A percentile compares a stretch with the other conserved stretches of the same genome.
phyloP scores from a whole-genome alignment of 1,284 basidiomycete genomes.

The Caloboletus firmus region DNA sequence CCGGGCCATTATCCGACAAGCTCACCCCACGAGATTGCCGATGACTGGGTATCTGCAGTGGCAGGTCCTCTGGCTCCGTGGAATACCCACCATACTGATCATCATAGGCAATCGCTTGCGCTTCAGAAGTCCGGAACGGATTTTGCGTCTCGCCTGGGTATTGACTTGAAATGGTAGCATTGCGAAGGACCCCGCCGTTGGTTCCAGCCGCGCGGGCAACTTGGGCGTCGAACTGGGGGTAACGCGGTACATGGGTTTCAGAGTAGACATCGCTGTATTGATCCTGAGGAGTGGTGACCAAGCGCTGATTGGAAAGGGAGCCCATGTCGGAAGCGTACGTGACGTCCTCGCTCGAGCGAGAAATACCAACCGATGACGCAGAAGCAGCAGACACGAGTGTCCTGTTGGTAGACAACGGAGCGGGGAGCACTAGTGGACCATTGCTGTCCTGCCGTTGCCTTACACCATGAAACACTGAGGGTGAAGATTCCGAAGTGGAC shows the following conservation, averaged over 20 bases:
- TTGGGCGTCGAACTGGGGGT: slow-evolving; percentile 42
- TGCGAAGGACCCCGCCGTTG: slow-evolving; percentile 44
- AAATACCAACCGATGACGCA: slow-evolving; percentile 54
- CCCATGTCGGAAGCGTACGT: slow-evolving; percentile 52
- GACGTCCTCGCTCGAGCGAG: slow-evolving; percentile 65
- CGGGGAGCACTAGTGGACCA: slow-evolving; percentile 67
- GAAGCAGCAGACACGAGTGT: slow-evolving; percentile 45
- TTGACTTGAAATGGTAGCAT: slow-evolving; percentile 38
- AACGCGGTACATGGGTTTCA: slow-evolving; percentile 28
- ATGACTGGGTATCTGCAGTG: slow-evolving; percentile 28
- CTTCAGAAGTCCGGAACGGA: slow-evolving; percentile 46
- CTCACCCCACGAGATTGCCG: slow-evolving; percentile 61
- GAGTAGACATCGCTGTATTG: slow-evolving; percentile 41
- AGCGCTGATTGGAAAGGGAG: slow-evolving; percentile 56
- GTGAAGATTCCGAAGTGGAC: slow-evolving; percentile 62
- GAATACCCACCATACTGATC: slow-evolving; percentile 38
- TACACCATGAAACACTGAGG: slow-evolving; percentile 39
- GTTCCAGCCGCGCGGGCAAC: slow-evolving; percentile 41
- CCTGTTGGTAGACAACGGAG: slow-evolving; percentile 59
- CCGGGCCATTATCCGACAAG: slow-evolving; percentile 76
- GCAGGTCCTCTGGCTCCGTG: slow-evolving; percentile 40
- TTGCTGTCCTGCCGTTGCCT: slow-evolving; percentile 67
- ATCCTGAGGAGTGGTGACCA: slow-evolving; percentile 56
- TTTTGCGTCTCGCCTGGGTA: slow-evolving; percentile 55
- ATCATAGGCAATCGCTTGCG: slow-evolving; percentile 39